phyloP scores from a whole-genome alignment of 495 filamentous ascomycete genomes.

The Baudoinia panamericana region DNA sequence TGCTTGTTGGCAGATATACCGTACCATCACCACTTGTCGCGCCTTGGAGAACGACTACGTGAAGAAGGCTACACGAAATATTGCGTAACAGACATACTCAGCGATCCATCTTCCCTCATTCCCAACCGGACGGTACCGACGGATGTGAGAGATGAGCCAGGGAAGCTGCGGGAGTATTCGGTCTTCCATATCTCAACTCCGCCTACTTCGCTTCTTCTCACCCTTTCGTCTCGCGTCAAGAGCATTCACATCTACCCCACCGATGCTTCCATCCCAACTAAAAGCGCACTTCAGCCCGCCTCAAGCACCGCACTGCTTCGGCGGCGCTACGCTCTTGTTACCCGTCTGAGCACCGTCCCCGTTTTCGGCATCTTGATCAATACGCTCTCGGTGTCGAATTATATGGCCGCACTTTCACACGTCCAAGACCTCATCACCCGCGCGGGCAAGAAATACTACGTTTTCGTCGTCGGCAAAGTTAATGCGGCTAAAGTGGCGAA shows the following conservation, averaged over 20 bases:
- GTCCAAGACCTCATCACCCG: conserved; percentile 55
- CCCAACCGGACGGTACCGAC: conserved; percentile 66
- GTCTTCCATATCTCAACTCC: conserved; percentile 86
- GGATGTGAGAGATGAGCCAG: conserved; percentile 34
- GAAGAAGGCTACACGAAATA: conserved; percentile 55
- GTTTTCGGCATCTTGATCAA: conserved; percentile 92
- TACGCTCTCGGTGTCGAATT: conserved; percentile 82
- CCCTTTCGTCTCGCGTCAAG: conserved; percentile 68
- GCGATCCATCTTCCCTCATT: conserved; percentile 64
- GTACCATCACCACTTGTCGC: conserved; percentile 55
- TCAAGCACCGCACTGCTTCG: conserved; percentile 50
- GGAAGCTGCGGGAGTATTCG: conserved; percentile 52
- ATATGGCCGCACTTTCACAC: conserved; percentile 63
- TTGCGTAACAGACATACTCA: conserved; percentile 55
- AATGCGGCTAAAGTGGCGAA: conserved; percentile 95
- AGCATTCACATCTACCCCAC: conserved; percentile 68
- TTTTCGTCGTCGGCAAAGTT: conserved; percentile 90
- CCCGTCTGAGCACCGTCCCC: conserved; percentile 62
- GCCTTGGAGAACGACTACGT: conserved; percentile 38
- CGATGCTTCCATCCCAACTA: conserved; percentile 11
- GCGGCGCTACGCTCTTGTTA: conserved; percentile 75
- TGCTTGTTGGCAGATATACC: conserved; percentile 85
- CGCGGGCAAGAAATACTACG: conserved; percentile 84
- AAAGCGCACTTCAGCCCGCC: conserved; percentile 33
- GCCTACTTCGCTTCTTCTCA: conserved; percentile 71